phyloP scores from a whole-genome alignment of 306 rosid species.

The Glycine latifolia region DNA sequence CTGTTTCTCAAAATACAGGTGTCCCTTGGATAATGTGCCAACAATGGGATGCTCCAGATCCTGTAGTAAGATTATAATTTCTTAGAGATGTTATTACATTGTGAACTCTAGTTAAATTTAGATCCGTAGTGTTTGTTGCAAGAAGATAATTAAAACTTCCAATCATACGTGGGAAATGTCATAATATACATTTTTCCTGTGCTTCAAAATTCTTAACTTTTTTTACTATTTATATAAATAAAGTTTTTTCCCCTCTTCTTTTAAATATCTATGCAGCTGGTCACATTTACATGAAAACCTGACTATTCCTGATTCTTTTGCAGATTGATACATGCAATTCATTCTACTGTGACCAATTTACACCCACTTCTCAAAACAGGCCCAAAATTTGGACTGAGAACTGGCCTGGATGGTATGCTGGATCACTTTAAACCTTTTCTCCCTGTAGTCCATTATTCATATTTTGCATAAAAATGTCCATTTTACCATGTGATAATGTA shows the following conservation, averaged over 20 bases:
- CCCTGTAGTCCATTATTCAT: slow-evolving; percentile 8
- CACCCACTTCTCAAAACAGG: slow-evolving; percentile 79
- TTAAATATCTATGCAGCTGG: slow-evolving; percentile 13
- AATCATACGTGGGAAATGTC: slow-evolving; percentile 8
- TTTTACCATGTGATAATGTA: slow-evolving; percentile 22
- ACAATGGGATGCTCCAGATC: slow-evolving; percentile 94
- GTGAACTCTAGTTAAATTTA: background rate
- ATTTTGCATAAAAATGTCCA: slow-evolving; percentile 16
- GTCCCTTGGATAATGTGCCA: slow-evolving; percentile 99
- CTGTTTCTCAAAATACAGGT: slow-evolving; percentile 84
- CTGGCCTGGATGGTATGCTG: slow-evolving; percentile 96
- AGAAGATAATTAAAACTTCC: slow-evolving; percentile 20
- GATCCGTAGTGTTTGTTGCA: slow-evolving; percentile 10
- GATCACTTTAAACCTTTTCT: slow-evolving; percentile 27
- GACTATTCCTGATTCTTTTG: slow-evolving; percentile 45
- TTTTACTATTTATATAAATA: background rate
- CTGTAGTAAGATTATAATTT: slow-evolving; percentile 70
- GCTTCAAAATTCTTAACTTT: slow-evolving; percentile 17
- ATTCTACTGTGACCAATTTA: slow-evolving; percentile 91
- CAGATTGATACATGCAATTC: slow-evolving; percentile 95
- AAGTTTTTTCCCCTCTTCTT: background rate
- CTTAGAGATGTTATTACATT: slow-evolving; percentile 24
- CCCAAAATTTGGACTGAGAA: slow-evolving; percentile 98
- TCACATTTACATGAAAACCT: slow-evolving; percentile 37
- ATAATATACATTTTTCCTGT: background rate